phyloP scores from a whole-genome alignment of 345 rosid genomes.

The Moricandia moricandioides region DNA sequence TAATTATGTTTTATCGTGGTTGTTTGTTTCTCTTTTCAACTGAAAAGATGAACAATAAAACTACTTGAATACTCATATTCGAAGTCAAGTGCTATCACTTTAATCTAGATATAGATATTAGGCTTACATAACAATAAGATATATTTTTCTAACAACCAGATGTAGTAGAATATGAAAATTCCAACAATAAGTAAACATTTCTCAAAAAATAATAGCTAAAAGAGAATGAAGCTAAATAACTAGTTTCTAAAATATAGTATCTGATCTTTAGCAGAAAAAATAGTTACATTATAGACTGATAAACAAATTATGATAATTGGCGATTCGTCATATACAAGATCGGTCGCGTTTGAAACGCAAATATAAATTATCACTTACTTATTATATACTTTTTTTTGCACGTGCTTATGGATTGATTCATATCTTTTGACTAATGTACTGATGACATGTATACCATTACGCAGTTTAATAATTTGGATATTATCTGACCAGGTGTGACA shows the following conservation, averaged over 20 bases:
- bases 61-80: background rate
- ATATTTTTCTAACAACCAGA: background rate
- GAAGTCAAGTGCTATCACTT: background rate
- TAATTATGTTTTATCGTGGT: background rate
- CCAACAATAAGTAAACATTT: background rate
- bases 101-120: background rate
- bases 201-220: background rate
- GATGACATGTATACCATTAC: constrained; percentile 11
- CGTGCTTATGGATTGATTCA: constrained; percentile 24
- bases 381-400: constrained; percentile 4
- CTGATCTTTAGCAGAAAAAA: background rate
- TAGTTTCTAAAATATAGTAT: background rate
- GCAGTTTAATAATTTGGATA: constrained; percentile 13
- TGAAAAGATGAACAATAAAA: background rate
- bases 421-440: constrained; percentile 24
- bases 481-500: constrained; percentile 36
- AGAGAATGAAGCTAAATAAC: background rate
- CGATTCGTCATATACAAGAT: background rate
- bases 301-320: background rate
- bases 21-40: background rate
- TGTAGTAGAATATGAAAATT: background rate
- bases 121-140: background rate
- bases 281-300: background rate
- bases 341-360: background rate
- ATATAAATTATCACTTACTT: constrained; percentile 19